Evolutionary conservation across 2,329 filamentous ascomycete species (phyloP).

Genomic region (Venturia oleaginea): DNA sequence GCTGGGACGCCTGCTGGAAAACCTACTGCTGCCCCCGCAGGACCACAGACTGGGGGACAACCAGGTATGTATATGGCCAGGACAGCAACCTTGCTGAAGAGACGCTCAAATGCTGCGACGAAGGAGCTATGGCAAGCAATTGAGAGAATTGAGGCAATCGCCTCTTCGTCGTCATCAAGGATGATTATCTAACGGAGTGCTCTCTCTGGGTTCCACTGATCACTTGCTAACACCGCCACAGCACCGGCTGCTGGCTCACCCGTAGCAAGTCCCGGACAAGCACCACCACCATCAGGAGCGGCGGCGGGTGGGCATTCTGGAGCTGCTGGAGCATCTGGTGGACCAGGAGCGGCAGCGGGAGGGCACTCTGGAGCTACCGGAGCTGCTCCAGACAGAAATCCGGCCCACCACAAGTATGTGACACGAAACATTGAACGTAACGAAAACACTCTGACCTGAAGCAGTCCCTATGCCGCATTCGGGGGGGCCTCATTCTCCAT

Average conservation of each 20-base stretch:
- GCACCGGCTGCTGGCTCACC: background rate
- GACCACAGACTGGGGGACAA: background rate
- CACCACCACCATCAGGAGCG: background rate
- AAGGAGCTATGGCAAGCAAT: background rate
- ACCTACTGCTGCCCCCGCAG: background rate
- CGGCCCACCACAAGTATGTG: background rate
- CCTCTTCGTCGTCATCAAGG: no score
- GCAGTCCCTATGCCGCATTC: background rate
- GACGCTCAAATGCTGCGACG: background rate
- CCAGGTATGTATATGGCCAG: background rate
- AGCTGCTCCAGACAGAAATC: background rate
- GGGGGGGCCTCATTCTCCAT: constrained; percentile 9
- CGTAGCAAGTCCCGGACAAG: background rate
- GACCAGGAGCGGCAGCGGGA: background rate
- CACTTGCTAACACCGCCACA: background rate
- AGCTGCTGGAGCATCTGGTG: background rate
- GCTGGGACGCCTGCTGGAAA: background rate
- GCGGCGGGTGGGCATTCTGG: background rate
- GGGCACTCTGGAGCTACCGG: background rate
- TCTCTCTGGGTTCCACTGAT: background rate
- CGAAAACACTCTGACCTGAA: background rate
- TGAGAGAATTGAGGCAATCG: no score
- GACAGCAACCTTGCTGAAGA: background rate
- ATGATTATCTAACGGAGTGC: no score
- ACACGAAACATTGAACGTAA: no score